phyloP scores from a whole-genome alignment of 2,329 filamentous ascomycete genomes.

The Clonostachys rhizophaga region DNA sequence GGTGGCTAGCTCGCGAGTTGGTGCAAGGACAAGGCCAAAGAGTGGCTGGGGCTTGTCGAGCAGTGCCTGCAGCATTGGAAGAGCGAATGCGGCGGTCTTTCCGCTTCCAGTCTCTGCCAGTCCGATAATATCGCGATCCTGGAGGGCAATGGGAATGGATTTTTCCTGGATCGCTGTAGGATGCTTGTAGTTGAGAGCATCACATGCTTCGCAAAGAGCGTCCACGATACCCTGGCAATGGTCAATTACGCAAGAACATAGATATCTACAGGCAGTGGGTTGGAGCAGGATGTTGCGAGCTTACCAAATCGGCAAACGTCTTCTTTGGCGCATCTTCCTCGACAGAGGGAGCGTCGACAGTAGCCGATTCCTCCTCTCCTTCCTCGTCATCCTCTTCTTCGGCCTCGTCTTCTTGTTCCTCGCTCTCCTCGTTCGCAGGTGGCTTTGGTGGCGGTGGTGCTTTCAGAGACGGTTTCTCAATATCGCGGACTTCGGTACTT shows the following conservation, averaged over 20 bases:
- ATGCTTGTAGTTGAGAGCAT: conserved; percentile 72
- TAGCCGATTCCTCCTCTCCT: conserved; percentile 24
- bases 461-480: too few species aligned
- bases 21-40: conserved; percentile 86
- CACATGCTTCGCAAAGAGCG: conserved; percentile 84
- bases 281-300: conserved; percentile 4
- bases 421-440: too few species aligned
- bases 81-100: conserved; percentile 91
- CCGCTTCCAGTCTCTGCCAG: conserved; percentile 93
- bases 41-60: conserved; percentile 83
- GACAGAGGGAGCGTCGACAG: conserved; percentile 20
- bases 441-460: too few species aligned
- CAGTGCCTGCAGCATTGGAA: conserved; percentile 87
- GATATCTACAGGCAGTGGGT: too few species aligned
- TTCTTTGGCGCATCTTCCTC: conserved; percentile 30
- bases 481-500: background rate
- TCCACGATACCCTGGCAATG: conserved; percentile 69
- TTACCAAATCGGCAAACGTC: conserved; percentile 62
- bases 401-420: too few species aligned
- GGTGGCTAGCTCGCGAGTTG: conserved; percentile 87
- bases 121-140: conserved; percentile 84
- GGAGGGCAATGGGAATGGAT: conserved; percentile 75
- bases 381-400: conserved; percentile 5
- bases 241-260: too few species aligned
- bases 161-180: conserved; percentile 88